A percentile compares a stretch with the other conserved stretches of the same genome.
These are phyloP conservation scores for Paramecium caudatum DNA, from an alignment of 73 alveolate species.

Conservation along the genomic window DNA sequence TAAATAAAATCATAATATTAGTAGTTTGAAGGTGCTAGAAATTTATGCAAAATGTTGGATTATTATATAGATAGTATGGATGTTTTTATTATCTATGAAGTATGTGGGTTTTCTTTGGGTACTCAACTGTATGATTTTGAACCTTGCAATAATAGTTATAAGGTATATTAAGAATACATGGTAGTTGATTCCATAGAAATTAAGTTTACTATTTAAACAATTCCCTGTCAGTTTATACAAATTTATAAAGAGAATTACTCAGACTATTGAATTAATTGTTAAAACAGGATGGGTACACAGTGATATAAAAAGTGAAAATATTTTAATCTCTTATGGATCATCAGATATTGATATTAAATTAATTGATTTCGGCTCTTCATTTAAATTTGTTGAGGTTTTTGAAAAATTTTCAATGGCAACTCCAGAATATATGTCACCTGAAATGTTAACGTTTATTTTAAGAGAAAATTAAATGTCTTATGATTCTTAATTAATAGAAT, in stretches of 20 bases:
- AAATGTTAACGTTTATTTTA: slow-evolving; percentile 82
- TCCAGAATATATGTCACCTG: slow-evolving; percentile 98
- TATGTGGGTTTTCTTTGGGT: slow-evolving; percentile 75
- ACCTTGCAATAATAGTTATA: slow-evolving; percentile 10
- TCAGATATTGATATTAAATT: slow-evolving; percentile 52
- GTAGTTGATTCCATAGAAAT: slow-evolving; percentile 62
- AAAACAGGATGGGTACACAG: slow-evolving; percentile 73
- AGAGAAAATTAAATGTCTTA: slow-evolving; percentile 50
- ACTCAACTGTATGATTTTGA: slow-evolving; percentile 72
- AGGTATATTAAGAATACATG: slow-evolving; percentile 37
- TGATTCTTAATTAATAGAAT: slow-evolving; percentile 66
- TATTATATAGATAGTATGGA: slow-evolving; percentile 48
- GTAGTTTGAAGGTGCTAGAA: slow-evolving; percentile 22
- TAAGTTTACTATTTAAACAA: slow-evolving; percentile 48
- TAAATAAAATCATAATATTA: neutral
- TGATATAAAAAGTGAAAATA: slow-evolving; percentile 75
- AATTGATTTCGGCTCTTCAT: slow-evolving; percentile 74
- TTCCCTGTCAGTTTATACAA: neutral
- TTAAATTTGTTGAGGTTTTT: slow-evolving; percentile 65
- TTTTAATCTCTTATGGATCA: slow-evolving; percentile 45
- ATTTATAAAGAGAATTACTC: slow-evolving; percentile 19
- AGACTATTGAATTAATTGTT: slow-evolving; percentile 1
- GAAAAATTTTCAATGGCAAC: slow-evolving; percentile 80
- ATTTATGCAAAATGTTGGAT: slow-evolving; percentile 66
- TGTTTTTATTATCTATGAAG: slow-evolving; percentile 69